Base-by-base conservation (phyloP, 2,329 filamentous ascomycete species). In the Lasiodiplodia gonubiensis region DNA sequence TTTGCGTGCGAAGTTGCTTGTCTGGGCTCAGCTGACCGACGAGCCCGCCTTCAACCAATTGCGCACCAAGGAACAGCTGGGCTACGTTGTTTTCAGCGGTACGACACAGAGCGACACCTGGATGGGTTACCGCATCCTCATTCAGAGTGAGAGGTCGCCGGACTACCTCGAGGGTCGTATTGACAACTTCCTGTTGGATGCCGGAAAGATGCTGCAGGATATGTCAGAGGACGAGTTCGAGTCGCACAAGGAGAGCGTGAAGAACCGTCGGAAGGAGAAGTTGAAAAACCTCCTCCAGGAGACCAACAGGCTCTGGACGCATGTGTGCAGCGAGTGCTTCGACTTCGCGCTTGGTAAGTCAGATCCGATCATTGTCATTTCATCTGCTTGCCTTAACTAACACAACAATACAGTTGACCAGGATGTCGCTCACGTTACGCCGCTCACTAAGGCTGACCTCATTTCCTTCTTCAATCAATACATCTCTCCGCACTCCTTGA, bases 11-110 rank as follows among this genome's bases (percentile, higher is more conserved):
- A 93, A 92, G 78, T 86, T 92, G 0, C 84, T 96, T 51, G 85
- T 99, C 6, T 86, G 97, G 51, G 91, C 92, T 30, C 95, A 98
- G 79, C 91, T 99, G 81, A 89, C 93, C 0, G 92, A 97, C 67
- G 95, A 99, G 80, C 94, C 94, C 4, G 91, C 91, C 10, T 99
- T 98, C 76, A 93, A 99, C 79, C 93, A 97, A 78, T 85, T 99
- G 8, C 89, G 95, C 60, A 98, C 95, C 52, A 97, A 98, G 80
- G 94, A 99, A 78, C 94, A 99, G 80, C 89, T 99, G 7, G 95
- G 95, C 14, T 99, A 99, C 73, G 92, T 99, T 64, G 94, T 99
- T 0, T 97, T 94, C 80, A 94, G 92, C 59, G 92, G 93, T 33
- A 85, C 89, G 48, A 86, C 86, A 64, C 88, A 91, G 66, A 82